Base-by-base conservation (phyloP, 192 early-diverging fungal genomes). In the Backusella morwellensis region DNA sequence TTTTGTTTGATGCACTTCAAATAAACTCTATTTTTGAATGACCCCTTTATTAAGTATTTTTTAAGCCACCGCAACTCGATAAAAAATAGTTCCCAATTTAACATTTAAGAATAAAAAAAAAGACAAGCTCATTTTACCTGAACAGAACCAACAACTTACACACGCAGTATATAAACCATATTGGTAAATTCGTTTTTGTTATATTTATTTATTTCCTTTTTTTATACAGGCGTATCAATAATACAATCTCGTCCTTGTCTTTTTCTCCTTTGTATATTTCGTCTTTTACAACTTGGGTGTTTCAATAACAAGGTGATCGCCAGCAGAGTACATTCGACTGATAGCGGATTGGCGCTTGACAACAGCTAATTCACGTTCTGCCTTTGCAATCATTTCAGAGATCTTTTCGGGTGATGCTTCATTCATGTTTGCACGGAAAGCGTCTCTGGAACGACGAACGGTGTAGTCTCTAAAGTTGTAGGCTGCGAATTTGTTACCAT, bases 381-480 rank as follows among this genome's bases (percentile, higher is more conserved):
- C 94, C 74, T 92, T 88, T 19, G 72, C 71, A 77, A 93, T 82
- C 36, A 92, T 76, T 26, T 76, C 72, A 68, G 79, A 59, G 70
- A 94, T 88, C 40, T 79, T 87, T 6, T 59, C 82, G 4, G 91
- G 86, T 74, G 92, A 87, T 35, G 89, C 84, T 74, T 85, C 85
- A 29, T 70, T 78, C 74, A 82, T 82, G 73, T 89, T 75, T n/a
- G 83, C 83, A 56, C 88, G 89, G 88, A 96, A 97, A 34, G 90
- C 89, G 85, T 97, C 95, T 69, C 86, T 85, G 23, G 93, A 86
- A 38, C 94, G 88, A 50, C 95, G 92, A 74, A 91, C 82, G 71
- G 94, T 92, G 82, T 96, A 97, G 78, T 92, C 87, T 68, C 92
- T 89, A 84, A 95, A 97, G 89, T 96, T 96, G 91, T 97, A 95